phyloP scores from a whole-genome alignment of 2,329 filamentous ascomycete species.

The Penicillium hordei region DNA sequence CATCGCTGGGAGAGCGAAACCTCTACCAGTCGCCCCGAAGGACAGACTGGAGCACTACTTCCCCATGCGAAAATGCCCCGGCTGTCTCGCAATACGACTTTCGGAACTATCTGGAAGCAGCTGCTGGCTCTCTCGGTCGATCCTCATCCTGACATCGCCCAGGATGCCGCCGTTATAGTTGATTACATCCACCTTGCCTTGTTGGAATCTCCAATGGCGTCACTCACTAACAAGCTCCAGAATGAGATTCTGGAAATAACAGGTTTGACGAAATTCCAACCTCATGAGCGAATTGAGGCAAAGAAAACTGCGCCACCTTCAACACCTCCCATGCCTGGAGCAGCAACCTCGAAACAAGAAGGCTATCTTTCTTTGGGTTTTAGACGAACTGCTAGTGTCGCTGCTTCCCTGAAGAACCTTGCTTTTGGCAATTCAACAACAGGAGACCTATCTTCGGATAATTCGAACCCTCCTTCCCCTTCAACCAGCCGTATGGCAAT shows the following conservation, averaged over 20 bases:
- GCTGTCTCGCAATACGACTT: constrained; percentile 81
- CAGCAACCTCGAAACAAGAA: constrained; percentile 54
- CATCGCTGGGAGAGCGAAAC: constrained; percentile 49
- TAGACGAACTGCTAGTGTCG: constrained; percentile 64
- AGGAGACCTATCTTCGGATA: constrained; percentile 30
- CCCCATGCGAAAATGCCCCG: constrained; percentile 32
- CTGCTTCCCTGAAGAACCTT: constrained; percentile 63
- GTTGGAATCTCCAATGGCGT: constrained; percentile 72
- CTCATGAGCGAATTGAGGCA: constrained; percentile 33
- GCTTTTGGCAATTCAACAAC: constrained; percentile 51
- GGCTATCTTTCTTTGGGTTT: constrained; percentile 62
- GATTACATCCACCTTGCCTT: constrained; percentile 81
- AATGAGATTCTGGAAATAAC: constrained; percentile 57
- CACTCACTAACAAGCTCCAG: constrained; percentile 68
- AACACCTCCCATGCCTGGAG: constrained; percentile 47
- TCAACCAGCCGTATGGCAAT: constrained; percentile 39
- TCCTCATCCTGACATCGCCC: constrained; percentile 88
- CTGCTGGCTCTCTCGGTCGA: constrained; percentile 87
- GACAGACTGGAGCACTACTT: constrained; percentile 23
- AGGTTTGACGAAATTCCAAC: constrained; percentile 40
- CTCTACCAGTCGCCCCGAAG: constrained; percentile 21
- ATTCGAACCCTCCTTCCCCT: constrained; percentile 30
- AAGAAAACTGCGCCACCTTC: constrained; percentile 43
- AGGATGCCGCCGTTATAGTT: constrained; percentile 78
- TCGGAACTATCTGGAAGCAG: constrained; percentile 92